Evolutionary conservation across 441 rosid genomes (phyloP).

Genomic region (Pelargonium fulgidum): DNA sequence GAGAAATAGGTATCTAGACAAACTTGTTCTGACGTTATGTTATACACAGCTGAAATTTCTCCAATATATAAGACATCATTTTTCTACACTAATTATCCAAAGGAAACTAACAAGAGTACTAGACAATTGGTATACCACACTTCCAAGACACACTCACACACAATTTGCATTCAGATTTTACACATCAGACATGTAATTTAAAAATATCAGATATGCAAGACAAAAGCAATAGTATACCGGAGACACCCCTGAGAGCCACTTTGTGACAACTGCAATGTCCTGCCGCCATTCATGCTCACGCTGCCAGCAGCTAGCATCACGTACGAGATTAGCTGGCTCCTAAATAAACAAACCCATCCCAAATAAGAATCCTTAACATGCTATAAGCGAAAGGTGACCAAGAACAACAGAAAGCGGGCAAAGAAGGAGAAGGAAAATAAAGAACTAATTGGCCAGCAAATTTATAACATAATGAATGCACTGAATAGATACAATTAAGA

Average conservation of each 20-base stretch:
- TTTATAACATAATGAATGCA: constrained; percentile 4
- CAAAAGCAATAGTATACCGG: constrained; percentile 45
- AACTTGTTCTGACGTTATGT: no score
- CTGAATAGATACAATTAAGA: constrained; percentile 14
- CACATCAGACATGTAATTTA: constrained; percentile 16
- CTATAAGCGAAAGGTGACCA: constrained; percentile 3
- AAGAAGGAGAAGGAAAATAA: not conserved
- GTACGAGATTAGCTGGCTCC: constrained; percentile 82
- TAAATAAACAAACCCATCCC: constrained; percentile 32
- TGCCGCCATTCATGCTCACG: constrained; percentile 98
- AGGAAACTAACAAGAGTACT: no score
- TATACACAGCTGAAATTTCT: no score
- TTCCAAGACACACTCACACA: no score
- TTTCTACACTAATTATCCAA: no score
- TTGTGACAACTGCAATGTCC: constrained; percentile 93
- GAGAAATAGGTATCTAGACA: no score
- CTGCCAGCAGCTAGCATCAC: constrained; percentile 94
- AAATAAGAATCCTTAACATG: constrained; percentile 14
- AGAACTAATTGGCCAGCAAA: constrained; percentile 3
- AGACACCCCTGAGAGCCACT: constrained; percentile 93
- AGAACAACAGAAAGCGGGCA: constrained; percentile 12
- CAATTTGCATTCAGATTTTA: not conserved
- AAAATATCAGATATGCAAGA: constrained; percentile 6
- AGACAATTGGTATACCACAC: no score
- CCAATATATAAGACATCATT: no score